Base-by-base conservation (phyloP, 768 basidiomycete species). In the Auricularia sp. region DNA sequence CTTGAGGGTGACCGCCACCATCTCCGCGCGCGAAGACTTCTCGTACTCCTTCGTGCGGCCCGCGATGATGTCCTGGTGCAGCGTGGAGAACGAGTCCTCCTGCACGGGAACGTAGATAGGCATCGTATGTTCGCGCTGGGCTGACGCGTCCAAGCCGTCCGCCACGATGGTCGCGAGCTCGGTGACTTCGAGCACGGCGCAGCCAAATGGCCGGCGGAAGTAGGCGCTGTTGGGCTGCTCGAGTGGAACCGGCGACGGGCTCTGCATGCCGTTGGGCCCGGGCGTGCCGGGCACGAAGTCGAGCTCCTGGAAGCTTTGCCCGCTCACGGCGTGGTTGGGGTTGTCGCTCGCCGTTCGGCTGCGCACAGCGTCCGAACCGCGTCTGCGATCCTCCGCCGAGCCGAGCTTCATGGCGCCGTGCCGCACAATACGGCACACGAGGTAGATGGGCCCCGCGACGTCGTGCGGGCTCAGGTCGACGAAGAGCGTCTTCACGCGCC, bases 11-110 rank as follows among this genome's bases (percentile, higher is more conserved):
- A 96, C 85, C 0, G 90, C 90, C 43, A 98, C 76, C 76, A 81
- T 83, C 68, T 95, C 91, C n/a, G 94, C 93, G 69, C 93, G 84
- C 2, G 87, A 68, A 0, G 88, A 89, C 71, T 91, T 93, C 69
- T 91, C 90, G 67, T 84, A 93, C 70, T 95, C 91, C 72, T 84
- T 88, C 34, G 74, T 75, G 65, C 90, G 88, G 65, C 83, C 83
- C 35, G 84, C 85, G 68, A 98, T 91, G 71, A 98, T 91, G 71
- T 93, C 93, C 74, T 98, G 93, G 75, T 98, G 96, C 44, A 98
- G 81, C 80, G 89, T 96, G 2, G 93, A 92, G 72, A 97, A 97
- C 33, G 86, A 80, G 5, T 85, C 82, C 72, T 98, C 96, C 69
- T 88, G 89, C 3, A 81, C 80, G 0, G 96, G 90, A 1, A 87